phyloP scores from a whole-genome alignment of 2,329 filamentous ascomycete genomes.

The Zasmidium cellare region DNA sequence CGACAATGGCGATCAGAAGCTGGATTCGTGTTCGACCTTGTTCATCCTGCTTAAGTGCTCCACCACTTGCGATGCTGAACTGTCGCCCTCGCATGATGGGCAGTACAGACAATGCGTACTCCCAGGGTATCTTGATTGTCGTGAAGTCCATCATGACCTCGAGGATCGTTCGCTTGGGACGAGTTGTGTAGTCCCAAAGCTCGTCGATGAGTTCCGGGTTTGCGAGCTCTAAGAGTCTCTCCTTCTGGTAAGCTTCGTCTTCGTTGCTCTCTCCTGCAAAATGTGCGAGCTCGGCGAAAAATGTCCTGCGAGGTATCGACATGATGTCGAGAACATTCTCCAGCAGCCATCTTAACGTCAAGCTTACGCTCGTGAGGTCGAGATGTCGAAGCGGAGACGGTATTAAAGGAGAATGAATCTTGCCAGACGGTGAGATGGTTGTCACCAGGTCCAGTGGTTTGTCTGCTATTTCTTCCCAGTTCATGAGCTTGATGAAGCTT shows the following conservation, averaged over 20 bases:
- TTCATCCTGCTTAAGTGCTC: slow-evolving; percentile 37
- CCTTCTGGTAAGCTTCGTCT: slow-evolving; percentile 59
- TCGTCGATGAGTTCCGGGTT: slow-evolving; percentile 81
- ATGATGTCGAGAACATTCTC: slow-evolving; percentile 85
- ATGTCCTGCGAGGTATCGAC: slow-evolving; percentile 81
- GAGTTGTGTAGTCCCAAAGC: slow-evolving; percentile 92
- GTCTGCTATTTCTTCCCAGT: slow-evolving; percentile 75
- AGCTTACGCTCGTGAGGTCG: slow-evolving; percentile 36
- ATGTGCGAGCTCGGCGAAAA: slow-evolving; percentile 76
- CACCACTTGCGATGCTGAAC: slow-evolving; percentile 87
- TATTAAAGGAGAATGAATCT: slow-evolving; percentile 29
- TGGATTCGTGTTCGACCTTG: slow-evolving; percentile 31
- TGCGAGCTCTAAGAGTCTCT: slow-evolving; percentile 80
- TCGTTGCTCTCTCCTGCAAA: slow-evolving; percentile 67
- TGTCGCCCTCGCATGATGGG: slow-evolving; percentile 84
- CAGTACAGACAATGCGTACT: slow-evolving; percentile 70
- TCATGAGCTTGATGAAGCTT: slow-evolving; percentile 73
- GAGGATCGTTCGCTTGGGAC: slow-evolving; percentile 84
- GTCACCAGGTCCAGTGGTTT: slow-evolving; percentile 58
- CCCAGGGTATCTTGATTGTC: slow-evolving; percentile 76
- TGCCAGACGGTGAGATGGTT: slow-evolving; percentile 22
- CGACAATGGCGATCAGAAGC: slow-evolving; percentile 37
- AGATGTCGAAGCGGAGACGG: slow-evolving; percentile 41
- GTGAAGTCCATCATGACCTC: slow-evolving; percentile 92
- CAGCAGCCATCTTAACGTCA: slow-evolving; percentile 74